Conservation (phyloP, 768 basidiomycete genomes). For the Glaciozyma martinii region DNA sequence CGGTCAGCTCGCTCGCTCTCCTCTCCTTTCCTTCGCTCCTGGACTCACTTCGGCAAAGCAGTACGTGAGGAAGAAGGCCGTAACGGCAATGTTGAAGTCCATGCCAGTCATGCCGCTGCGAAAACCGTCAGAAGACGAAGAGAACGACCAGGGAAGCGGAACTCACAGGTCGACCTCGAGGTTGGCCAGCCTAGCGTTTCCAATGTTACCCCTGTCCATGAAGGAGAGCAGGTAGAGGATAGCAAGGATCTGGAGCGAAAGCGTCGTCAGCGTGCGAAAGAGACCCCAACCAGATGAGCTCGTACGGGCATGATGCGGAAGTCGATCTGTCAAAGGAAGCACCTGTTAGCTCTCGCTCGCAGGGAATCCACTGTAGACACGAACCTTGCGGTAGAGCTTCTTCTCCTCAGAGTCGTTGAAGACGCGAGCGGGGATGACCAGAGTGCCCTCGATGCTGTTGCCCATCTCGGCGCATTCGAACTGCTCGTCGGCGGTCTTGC, state of each 20-base stretch:
- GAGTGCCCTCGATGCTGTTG: no score
- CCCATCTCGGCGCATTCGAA: no score
- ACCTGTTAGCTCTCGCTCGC: no score
- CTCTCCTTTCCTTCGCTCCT: no score
- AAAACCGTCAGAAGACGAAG: no score
- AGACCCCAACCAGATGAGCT: no score
- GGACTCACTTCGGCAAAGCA: neutral
- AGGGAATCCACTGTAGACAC: neutral
- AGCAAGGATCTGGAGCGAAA: neutral
- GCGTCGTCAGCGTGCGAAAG: no score
- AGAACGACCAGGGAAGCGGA: no score
- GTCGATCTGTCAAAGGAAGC: conserved; percentile 13
- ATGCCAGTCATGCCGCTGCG: conserved; percentile 20
- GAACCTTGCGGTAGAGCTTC: neutral
- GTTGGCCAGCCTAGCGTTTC: conserved; percentile 30
- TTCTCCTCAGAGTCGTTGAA: neutral
- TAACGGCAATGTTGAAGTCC: conserved; percentile 12
- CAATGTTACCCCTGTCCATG: conserved; percentile 22
- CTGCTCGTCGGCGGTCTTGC: no score
- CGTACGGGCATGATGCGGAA: conserved; percentile 8
- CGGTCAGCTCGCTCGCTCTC: no score
- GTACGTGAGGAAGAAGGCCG: neutral
- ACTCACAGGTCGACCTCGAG: conserved; percentile 31
- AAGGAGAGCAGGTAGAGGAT: conserved; percentile 24
- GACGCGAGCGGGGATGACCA: no score